These are phyloP conservation scores for Nicotiana rustica DNA, from an alignment of 305 asterid genomes.

Conservation along the genomic window DNA sequence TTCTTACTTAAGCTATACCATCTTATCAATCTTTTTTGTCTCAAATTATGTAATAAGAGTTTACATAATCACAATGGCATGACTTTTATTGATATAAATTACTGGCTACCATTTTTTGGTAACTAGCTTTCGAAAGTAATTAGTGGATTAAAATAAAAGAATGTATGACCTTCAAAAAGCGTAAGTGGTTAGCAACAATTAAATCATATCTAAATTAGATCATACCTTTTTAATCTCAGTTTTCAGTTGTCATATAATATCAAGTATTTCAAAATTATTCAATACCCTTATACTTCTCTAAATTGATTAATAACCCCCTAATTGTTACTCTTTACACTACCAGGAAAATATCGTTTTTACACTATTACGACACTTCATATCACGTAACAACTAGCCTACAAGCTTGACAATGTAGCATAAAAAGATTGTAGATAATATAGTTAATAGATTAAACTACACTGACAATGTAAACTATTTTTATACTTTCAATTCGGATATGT, in stretches of 20 bases:
- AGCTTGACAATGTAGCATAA: neutral
- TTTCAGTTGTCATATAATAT: neutral
- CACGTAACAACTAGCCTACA: no score
- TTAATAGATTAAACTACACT: neutral
- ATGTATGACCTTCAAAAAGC: neutral
- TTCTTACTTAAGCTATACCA: neutral
- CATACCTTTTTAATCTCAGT: neutral
- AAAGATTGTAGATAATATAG: neutral
- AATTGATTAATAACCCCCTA: neutral
- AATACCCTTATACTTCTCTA: neutral
- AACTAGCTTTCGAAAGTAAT: neutral
- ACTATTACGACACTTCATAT: no score
- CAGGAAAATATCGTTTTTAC: no score
- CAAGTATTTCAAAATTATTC: neutral
- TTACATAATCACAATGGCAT: neutral
- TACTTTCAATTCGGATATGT: neutral
- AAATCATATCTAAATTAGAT: neutral
- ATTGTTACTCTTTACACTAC: no score
- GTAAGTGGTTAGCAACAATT: neutral
- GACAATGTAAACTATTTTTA: no score
- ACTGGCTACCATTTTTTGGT: neutral
- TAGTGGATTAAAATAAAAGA: neutral
- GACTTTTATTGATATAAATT: neutral
- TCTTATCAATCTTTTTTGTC: conserved; percentile 2
- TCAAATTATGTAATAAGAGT: neutral